Conservation (phyloP, 768 basidiomycete species). For the Zangia roseola region DNA sequence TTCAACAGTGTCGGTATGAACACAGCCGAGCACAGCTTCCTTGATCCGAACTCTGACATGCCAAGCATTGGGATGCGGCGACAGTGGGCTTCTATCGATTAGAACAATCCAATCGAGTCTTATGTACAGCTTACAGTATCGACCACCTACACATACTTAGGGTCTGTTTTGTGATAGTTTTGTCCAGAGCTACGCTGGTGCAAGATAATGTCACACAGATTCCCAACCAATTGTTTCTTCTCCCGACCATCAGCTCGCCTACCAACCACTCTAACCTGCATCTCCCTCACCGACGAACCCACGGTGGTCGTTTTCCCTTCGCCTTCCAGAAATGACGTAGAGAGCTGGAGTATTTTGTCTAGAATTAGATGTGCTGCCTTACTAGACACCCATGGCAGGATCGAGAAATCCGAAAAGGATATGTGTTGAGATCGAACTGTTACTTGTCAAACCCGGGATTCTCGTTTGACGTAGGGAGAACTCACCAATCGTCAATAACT, state of each 20-base stretch:
- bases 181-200: conserved; percentile 13
- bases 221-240: conserved; percentile 22
- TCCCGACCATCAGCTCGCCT: conserved; percentile 23
- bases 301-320: background rate
- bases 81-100: too few relatives aligned
- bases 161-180: too few relatives aligned
- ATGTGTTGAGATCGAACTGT: conserved; percentile 25
- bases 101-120: too few relatives aligned
- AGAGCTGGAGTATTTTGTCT: conserved; percentile 22
- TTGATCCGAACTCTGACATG: too few relatives aligned
- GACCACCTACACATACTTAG: too few relatives aligned
- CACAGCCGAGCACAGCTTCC: too few relatives aligned
- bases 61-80: too few relatives aligned
- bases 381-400: conserved; percentile 20
- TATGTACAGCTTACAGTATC: too few relatives aligned
- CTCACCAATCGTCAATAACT: conserved; percentile 51
- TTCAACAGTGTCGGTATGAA: too few relatives aligned
- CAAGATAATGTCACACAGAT: conserved; percentile 21
- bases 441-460: background rate
- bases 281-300: conserved; percentile 15
- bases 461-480: background rate
- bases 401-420: conserved; percentile 31
- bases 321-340: conserved; percentile 24
- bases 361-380: conserved; percentile 20
- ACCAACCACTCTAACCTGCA: conserved; percentile 22